Evolutionary conservation across 1,139 yeast genomes (phyloP), one percentile per base, ranked within the genome.

Genomic region (Lodderomyces orthopsilosis): DNA sequence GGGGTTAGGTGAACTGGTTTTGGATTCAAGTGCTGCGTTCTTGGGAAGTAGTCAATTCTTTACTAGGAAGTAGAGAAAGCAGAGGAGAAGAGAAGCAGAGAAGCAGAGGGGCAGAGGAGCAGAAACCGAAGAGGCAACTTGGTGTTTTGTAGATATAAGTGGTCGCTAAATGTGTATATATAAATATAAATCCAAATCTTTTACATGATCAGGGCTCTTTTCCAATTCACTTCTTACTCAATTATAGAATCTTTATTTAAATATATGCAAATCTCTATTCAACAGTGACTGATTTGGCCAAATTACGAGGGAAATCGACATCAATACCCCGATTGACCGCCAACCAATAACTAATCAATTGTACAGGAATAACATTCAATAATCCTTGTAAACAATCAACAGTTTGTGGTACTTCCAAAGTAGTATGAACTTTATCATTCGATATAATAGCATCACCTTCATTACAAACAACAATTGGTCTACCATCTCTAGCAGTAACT

Each of bases 331-430:
- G 86, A 69, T 85, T 83, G 46, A 89, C 93, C 41, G 98, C 98
- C 61, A 94, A 78, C 94, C 97, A 91, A 74, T 94, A 94, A 62
- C 96, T 85, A 82, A 91, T 91, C 64, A 94, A 77, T 70, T 94
- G 99, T 62, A 94, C 70, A 46, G 98, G 98, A 58, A 94, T 81
- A 53, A 94, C 95, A 63, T 93, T 94, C 62, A 94, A 75, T 59
- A 94, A 75, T 42, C 99, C 99, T 74, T 94, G 98, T 65, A 94
- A 76, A 70, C 98, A 93, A 68, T 94, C 98, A 48, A 91, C 97
- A 6, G 98, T 90, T 56, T 80, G 82, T 44, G 99, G 99, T 47
- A 94, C 96, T 63, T 89, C 93, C 57, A 94, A 77, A 27, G 82
- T 77, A 34, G 85, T 85, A 58, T 80, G 70, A 5, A 81, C 79